phyloP scores from a whole-genome alignment of 768 basidiomycete species.

The Suillus paluster region DNA sequence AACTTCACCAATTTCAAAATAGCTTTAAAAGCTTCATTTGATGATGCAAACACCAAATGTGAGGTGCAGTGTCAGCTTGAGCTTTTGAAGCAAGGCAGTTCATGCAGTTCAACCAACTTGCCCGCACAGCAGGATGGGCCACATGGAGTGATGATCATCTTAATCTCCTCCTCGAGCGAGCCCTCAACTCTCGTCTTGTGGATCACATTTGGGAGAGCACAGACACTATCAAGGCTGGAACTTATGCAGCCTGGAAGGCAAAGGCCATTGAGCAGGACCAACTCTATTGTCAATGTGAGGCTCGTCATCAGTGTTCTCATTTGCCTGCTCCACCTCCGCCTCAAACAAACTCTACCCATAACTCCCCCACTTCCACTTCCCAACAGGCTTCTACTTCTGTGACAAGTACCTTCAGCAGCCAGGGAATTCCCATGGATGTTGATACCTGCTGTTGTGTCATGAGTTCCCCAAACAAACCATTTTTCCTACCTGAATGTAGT shows the following conservation, averaged over 20 bases:
- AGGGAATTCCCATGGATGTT: constrained; percentile 23
- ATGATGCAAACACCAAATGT: neutral
- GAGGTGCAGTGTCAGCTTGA: neutral
- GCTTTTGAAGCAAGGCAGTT: neutral
- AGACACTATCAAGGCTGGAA: neutral
- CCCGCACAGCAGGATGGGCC: neutral
- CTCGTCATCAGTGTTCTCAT: neutral
- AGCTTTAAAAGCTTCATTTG: neutral
- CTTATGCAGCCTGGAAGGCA: neutral
- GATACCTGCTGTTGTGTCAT: constrained; percentile 11
- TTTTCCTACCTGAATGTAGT: no score
- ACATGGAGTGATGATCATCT: neutral
- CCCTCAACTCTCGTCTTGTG: neutral
- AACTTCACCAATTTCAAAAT: neutral
- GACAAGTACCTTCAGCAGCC: constrained; percentile 11
- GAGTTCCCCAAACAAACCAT: no score
- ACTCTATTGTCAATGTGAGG: neutral
- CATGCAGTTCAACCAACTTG: neutral
- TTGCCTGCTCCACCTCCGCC: no score
- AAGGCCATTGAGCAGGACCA: neutral
- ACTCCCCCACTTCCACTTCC: neutral
- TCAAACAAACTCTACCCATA: no score
- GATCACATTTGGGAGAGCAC: neutral
- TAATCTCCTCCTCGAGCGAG: neutral
- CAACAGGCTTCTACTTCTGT: neutral